Conservation (phyloP, 805 yeast species). For the Middelhovenomyces tepae region DNA sequence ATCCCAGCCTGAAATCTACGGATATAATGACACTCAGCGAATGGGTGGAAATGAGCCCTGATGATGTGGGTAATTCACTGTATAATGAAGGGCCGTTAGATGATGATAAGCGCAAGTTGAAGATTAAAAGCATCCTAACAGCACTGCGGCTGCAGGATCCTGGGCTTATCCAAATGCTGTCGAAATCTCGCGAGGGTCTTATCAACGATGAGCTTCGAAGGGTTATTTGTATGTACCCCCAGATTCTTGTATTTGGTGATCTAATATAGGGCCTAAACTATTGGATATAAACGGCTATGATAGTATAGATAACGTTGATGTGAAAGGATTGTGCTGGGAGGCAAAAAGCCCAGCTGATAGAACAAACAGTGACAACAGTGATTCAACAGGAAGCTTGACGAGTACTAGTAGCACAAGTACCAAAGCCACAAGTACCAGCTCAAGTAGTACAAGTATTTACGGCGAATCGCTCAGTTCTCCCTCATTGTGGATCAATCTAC, state of each 20-base stretch:
- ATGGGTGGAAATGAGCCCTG: conserved; percentile 46
- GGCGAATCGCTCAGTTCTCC: conserved; percentile 1
- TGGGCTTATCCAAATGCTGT: conserved; percentile 26
- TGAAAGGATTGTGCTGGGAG: no score
- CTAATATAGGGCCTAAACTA: conserved; percentile 52
- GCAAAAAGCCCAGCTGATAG: no score
- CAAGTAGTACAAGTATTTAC: neutral
- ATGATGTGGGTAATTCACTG: conserved; percentile 38
- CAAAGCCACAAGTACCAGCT: neutral
- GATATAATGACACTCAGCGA: no score
- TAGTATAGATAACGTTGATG: no score
- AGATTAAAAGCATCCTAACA: conserved; percentile 30
- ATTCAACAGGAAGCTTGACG: neutral
- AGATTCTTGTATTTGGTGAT: no score
- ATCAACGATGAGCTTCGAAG: conserved; percentile 34
- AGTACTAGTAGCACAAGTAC: neutral
- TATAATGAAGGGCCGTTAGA: conserved; percentile 37
- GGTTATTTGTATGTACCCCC: no score
- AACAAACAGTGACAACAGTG: neutral
- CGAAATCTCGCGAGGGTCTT: conserved; percentile 41
- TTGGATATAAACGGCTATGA: conserved; percentile 24
- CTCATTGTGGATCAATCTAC: conserved; percentile 15
- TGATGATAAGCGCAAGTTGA: conserved; percentile 28
- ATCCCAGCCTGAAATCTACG: no score
- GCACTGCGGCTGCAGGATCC: conserved; percentile 28